Evolutionary conservation across 106 monocot genomes (phyloP), one percentile per base, ranked within the genome.

Genomic region (Chionographis japonica): DNA sequence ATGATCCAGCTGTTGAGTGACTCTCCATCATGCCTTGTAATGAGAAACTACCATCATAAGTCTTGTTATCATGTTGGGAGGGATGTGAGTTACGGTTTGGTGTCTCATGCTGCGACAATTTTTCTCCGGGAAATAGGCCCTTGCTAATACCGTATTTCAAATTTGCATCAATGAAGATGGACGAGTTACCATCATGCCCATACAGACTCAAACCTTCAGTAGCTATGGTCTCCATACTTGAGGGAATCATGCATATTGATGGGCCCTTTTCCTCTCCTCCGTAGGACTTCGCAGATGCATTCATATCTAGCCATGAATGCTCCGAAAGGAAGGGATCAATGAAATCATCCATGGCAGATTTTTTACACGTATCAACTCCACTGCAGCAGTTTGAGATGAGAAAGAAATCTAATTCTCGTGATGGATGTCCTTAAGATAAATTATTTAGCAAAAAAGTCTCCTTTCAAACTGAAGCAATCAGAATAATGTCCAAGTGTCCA

Each of bases 261-360:
- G 62, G 27, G 12, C 37, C 74, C 20, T 69, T 76, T 46, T 50
- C 77, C 54, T 80, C 67, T 35, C 46, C 52, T 49, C 38, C 62
- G 59, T 67, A 46, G 4, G 43, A 54, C 41, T 61, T 74, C 40
- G 68, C 43, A 71, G 79, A 70, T 66, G 43, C 49, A 64, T 68
- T 70, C 17, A 57, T 27, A 56, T 78, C 74, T 38, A 68, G 42
- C 88, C 88, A 88, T 67, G 80, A 72, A 67, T 64, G 14, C 13
- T 82, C 56, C 52, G 74, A 67, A 49, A 84, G 79, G 57, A 82
- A 78, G 8, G 83, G 62, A 59, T 75, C 64, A 43, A 78, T 52
- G 40, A 75, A 78, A 38, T 81, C 75, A 72, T 88, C 83, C 88
- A 88, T 84, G 42, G n/a, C 53, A 52, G n/a, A n/a, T n/a, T n/a